These are phyloP conservation scores for Lactarius hatsudake DNA, from an alignment of 768 basidiomycete species.

Conservation along the genomic window DNA sequence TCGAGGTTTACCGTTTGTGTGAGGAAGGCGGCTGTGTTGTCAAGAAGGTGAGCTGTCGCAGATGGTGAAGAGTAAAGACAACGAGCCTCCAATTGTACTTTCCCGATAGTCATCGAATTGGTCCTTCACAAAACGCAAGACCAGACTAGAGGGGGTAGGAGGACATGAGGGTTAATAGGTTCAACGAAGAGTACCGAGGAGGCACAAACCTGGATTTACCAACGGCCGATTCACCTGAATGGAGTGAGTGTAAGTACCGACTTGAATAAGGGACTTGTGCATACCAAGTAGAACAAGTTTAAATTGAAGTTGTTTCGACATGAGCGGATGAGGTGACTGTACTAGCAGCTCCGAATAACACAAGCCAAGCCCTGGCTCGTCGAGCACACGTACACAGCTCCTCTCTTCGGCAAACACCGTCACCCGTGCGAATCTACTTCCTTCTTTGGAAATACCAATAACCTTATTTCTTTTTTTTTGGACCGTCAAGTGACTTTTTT, in stretches of 20 bases:
- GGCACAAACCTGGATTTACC: conserved; percentile 82
- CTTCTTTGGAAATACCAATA: background rate
- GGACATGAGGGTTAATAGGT: conserved; percentile 31
- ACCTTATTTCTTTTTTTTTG: background rate
- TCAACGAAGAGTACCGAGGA: conserved; percentile 27
- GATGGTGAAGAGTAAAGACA: background rate
- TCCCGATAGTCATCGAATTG: conserved; percentile 96
- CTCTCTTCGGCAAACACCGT: conserved; percentile 4
- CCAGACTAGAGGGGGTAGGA: conserved; percentile 55
- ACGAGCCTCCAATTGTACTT: conserved; percentile 84
- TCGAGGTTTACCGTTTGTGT: conserved; percentile 96
- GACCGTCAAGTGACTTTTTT: conserved; percentile 9
- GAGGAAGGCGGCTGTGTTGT: conserved; percentile 79
- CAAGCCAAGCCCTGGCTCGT: background rate
- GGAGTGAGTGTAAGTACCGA: background rate
- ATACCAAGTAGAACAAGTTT: conserved; percentile 94
- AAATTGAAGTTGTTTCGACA: conserved; percentile 93
- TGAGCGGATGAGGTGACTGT: conserved; percentile 39
- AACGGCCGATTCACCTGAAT: conserved; percentile 90
- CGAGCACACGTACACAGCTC: background rate
- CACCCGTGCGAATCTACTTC: background rate
- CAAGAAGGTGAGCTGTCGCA: conserved; percentile 27
- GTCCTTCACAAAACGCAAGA: conserved; percentile 94
- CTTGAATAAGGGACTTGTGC: conserved; percentile 28
- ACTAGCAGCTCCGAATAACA: conserved; percentile 1